These are phyloP conservation scores for Botrytis cinerea DNA, from an alignment of 2,329 filamentous ascomycete genomes.

Conservation along the genomic window DNA sequence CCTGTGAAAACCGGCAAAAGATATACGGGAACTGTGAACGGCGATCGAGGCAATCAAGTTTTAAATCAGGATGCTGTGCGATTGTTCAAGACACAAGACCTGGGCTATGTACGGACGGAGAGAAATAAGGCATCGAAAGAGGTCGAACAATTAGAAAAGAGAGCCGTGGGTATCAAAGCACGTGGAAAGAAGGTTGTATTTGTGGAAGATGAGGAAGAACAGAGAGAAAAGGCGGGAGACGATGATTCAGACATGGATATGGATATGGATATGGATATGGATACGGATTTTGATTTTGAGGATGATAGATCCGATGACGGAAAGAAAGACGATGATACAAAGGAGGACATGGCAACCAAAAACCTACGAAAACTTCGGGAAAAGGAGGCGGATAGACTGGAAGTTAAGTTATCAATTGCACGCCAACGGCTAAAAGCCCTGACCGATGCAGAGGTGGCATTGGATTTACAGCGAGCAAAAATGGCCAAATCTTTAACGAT, in stretches of 20 bases:
- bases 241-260: constrained; percentile 38
- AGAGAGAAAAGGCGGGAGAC: constrained; percentile 30
- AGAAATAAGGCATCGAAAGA: constrained; percentile 61
- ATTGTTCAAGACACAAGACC: constrained; percentile 68
- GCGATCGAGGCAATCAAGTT: constrained; percentile 58
- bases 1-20: constrained; percentile 54
- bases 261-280: constrained; percentile 32
- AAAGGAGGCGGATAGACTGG: constrained; percentile 52
- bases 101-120: constrained; percentile 65
- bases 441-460: constrained; percentile 55
- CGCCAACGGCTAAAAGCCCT: constrained; percentile 57
- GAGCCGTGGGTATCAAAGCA: constrained; percentile 47
- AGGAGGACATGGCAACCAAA: constrained; percentile 37
- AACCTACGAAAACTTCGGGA: constrained; percentile 46
- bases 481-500: constrained; percentile 67
- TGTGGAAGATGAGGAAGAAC: constrained; percentile 38
- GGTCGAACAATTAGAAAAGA: constrained; percentile 56
- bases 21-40: constrained; percentile 58
- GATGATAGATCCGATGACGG: constrained; percentile 29
- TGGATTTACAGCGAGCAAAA: constrained; percentile 60
- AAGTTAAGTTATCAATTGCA: constrained; percentile 51
- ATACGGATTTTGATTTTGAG: constrained; percentile 37
- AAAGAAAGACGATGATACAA: constrained; percentile 25
- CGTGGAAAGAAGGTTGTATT: constrained; percentile 44
- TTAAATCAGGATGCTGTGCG: constrained; percentile 60